These are phyloP conservation scores for Lolium multiflorum DNA, from an alignment of 176 grass and related monocot species.

Conservation along the genomic window DNA sequence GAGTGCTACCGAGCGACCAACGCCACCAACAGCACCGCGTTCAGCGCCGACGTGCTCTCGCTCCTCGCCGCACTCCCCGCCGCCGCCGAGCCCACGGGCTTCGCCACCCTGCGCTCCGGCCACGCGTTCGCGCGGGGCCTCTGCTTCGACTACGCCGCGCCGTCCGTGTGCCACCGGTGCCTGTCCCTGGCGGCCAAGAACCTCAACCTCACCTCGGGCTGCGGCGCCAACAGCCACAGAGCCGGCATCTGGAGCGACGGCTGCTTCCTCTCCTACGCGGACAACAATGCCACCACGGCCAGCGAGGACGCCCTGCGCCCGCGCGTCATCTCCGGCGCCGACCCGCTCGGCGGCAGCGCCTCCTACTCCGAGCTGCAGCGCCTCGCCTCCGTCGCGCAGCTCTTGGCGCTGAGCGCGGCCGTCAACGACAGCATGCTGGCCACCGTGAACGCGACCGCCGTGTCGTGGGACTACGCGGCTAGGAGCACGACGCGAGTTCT, in stretches of 20 bases:
- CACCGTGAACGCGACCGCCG: too few species aligned
- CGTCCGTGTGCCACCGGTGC: background rate
- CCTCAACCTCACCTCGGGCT: background rate
- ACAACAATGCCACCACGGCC: background rate
- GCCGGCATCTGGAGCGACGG: constrained; percentile 18
- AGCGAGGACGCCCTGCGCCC: background rate
- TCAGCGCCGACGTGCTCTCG: background rate
- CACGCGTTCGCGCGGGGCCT: background rate
- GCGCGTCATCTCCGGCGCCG: background rate
- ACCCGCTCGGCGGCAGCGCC: background rate
- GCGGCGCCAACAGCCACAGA: background rate
- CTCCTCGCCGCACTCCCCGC: background rate
- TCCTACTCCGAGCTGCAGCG: background rate
- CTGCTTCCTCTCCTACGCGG: background rate
- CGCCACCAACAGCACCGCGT: background rate
- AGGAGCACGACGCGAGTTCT: background rate
- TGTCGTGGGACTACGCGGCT: background rate
- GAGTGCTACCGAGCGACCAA: background rate
- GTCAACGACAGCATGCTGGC: background rate
- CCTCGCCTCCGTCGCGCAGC: background rate
- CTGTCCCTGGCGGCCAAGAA: background rate
- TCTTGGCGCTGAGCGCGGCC: background rate
- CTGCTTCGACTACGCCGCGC: background rate
- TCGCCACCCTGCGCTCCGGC: background rate
- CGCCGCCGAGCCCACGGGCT: background rate